phyloP scores from a whole-genome alignment of 2,329 filamentous ascomycete species.

The Thermothelomyces thermophilus region DNA sequence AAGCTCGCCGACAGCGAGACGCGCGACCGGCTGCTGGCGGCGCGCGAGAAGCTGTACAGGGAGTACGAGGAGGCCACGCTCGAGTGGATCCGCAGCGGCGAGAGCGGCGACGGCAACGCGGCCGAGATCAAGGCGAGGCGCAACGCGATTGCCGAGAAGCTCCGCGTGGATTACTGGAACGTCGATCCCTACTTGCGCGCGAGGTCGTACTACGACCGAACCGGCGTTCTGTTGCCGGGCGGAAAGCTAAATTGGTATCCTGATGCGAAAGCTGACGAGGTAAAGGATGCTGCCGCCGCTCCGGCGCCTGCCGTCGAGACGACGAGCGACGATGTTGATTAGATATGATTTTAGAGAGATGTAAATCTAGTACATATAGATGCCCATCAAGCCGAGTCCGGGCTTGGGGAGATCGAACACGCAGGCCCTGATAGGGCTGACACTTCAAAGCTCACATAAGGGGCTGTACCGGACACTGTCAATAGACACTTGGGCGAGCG shows the following conservation, averaged over 20 bases:
- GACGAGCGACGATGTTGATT: slow-evolving; percentile 41
- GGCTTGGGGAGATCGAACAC: too few species aligned
- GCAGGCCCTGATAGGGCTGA: too few species aligned
- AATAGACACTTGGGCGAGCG: too few species aligned
- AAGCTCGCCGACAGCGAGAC: slow-evolving; percentile 60
- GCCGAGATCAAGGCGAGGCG: slow-evolving; percentile 50
- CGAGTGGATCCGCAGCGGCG: slow-evolving; percentile 60
- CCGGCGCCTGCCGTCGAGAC: slow-evolving; percentile 23
- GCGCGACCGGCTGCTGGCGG: slow-evolving; percentile 55
- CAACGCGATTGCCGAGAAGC: slow-evolving; percentile 51
- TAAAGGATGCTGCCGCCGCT: slow-evolving; percentile 12
- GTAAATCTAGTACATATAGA: too few species aligned
- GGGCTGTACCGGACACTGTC: too few species aligned
- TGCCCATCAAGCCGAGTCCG: too few species aligned
- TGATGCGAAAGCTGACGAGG: slow-evolving; percentile 12
- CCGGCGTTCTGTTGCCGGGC: slow-evolving; percentile 59
- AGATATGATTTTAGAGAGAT: too few species aligned
- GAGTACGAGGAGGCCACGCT: slow-evolving; percentile 69
- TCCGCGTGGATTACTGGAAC: slow-evolving; percentile 77
- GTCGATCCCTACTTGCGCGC: slow-evolving; percentile 83
- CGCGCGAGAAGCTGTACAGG: slow-evolving; percentile 59
- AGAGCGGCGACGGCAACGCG: too few species aligned
- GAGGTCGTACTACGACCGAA: slow-evolving; percentile 76
- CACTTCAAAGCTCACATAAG: too few species aligned
- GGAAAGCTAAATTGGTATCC: slow-evolving; percentile 69